Conservation (phyloP, 805 yeast species). For the Yamadazyma laniorum region DNA sequence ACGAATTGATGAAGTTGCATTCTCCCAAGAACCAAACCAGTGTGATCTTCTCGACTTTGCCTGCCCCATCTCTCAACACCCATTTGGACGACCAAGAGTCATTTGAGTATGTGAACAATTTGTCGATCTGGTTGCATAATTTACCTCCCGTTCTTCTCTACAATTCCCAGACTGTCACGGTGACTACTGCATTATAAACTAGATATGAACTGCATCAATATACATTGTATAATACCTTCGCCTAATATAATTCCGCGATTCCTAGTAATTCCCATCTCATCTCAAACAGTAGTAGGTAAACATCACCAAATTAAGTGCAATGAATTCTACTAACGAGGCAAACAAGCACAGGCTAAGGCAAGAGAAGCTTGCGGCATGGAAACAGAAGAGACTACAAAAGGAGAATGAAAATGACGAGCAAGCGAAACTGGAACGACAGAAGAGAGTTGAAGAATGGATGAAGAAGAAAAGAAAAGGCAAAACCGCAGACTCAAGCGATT, state of each 20-base stretch:
- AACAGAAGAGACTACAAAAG: conserved; percentile 46
- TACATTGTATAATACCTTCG: not conserved
- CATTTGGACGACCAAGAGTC: conserved; percentile 69
- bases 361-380: conserved; percentile 60
- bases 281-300: conserved; percentile 6
- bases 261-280: conserved; percentile 5
- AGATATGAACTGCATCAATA: not conserved
- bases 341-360: conserved; percentile 44
- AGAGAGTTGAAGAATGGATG: conserved; percentile 53
- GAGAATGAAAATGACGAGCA: conserved; percentile 1
- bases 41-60: conserved; percentile 83
- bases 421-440: conserved; percentile 28
- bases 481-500: not conserved
- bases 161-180: conserved; percentile 93
- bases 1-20: conserved; percentile 71
- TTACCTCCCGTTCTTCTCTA: conserved; percentile 81
- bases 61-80: conserved; percentile 83
- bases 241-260: no score
- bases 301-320: not conserved
- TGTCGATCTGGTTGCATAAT: conserved; percentile 77
- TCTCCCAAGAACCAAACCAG: conserved; percentile 57
- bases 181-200: conserved; percentile 76
- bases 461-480: conserved; percentile 32
- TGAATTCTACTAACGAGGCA: conserved; percentile 19
- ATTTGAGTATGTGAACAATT: conserved; percentile 68